Conservation (phyloP, 1,139 yeast genomes). For the Torulaspora pretoriensis region DNA sequence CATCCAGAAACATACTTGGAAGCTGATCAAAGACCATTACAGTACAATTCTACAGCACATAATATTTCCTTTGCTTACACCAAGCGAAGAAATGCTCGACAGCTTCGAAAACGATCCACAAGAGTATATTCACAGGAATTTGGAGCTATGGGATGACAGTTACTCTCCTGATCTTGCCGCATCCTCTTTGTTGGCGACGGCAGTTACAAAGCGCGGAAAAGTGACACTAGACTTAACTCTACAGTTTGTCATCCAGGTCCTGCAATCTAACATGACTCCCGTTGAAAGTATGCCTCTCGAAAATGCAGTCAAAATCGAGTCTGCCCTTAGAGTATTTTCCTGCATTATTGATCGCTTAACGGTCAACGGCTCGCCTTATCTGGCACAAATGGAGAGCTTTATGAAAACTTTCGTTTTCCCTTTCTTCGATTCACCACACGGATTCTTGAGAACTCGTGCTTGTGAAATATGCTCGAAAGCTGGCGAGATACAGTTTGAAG, state of each 20-base stretch:
- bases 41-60: conserved; percentile 65
- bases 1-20: conserved; percentile 66
- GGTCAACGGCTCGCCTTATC: conserved; percentile 54
- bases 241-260: conserved; percentile 58
- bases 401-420: conserved; percentile 65
- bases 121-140: conserved; percentile 77
- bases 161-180: conserved; percentile 69
- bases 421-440: conserved; percentile 57
- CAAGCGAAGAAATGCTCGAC: conserved; percentile 66
- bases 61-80: conserved; percentile 73
- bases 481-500: conserved; percentile 56
- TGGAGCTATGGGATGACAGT: conserved; percentile 61
- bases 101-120: conserved; percentile 84
- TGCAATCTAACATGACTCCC: conserved; percentile 40
- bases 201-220: conserved; percentile 63
- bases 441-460: conserved; percentile 80
- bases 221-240: conserved; percentile 60
- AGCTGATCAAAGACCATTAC: conserved; percentile 63
- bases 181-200: conserved; percentile 54
- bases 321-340: conserved; percentile 74
- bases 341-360: conserved; percentile 60
- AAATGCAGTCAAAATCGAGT: conserved; percentile 71
- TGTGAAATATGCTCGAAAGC: conserved; percentile 73
- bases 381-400: conserved; percentile 64
- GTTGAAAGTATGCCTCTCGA: conserved; percentile 46